phyloP scores from a whole-genome alignment of 1,284 basidiomycete genomes.

The Cryptococcus sp. region DNA sequence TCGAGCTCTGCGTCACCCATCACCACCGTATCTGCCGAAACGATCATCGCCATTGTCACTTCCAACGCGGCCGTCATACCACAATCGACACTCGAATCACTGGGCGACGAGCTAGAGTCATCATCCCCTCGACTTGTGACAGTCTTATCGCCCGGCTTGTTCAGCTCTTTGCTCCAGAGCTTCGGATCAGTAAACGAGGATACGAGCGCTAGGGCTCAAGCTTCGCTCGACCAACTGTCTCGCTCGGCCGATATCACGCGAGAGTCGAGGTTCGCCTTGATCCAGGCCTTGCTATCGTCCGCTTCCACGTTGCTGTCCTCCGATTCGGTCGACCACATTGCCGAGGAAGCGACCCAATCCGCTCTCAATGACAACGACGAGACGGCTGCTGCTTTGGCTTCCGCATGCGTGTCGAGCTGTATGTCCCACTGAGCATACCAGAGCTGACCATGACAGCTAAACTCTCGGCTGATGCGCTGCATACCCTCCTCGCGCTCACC shows the following conservation, averaged over 20 bases:
- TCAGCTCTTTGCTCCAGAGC: neutral
- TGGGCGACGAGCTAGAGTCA: too few species aligned
- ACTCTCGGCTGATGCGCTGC: slow-evolving; percentile 24
- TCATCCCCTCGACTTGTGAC: neutral
- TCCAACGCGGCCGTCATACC: neutral
- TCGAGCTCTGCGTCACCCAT: neutral
- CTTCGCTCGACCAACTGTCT: slow-evolving; percentile 14
- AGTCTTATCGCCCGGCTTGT: slow-evolving; percentile 2
- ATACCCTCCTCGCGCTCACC: slow-evolving; percentile 33
- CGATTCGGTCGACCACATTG: slow-evolving; percentile 24
- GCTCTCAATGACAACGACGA: slow-evolving; percentile 16
- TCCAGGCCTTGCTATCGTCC: neutral
- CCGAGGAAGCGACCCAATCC: slow-evolving; percentile 26
- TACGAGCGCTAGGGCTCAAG: neutral
- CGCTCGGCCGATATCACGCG: slow-evolving; percentile 10
- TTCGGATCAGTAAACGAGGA: neutral
- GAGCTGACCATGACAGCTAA: slow-evolving; percentile 1
- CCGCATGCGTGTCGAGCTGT: slow-evolving; percentile 9
- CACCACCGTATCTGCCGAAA: neutral
- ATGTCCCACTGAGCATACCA: neutral
- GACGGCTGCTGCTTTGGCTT: slow-evolving; percentile 6
- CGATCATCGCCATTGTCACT: neutral
- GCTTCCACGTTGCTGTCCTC: slow-evolving; percentile 11
- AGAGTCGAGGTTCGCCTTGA: slow-evolving; percentile 17
- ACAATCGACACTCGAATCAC: neutral